Percentiles rank a stretch among this genome's conserved stretches.
Evolutionary conservation across 768 basidiomycete genomes (phyloP).

Genomic region (Termitomyces sp.): DNA sequence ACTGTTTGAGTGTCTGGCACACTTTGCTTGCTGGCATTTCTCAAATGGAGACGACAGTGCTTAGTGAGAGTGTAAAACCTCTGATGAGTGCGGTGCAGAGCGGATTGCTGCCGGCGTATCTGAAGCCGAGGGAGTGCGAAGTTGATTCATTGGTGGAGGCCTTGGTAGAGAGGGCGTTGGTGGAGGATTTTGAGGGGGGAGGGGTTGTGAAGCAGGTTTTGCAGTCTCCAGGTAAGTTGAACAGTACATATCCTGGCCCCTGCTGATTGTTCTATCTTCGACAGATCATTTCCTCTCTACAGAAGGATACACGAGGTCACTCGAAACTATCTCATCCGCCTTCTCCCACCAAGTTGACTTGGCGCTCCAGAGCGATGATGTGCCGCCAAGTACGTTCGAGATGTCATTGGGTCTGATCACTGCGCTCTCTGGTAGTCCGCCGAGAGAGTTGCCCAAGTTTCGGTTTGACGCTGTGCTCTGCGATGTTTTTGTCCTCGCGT

Average conservation of each 20-base stretch:
- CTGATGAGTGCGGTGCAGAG: constrained; percentile 41
- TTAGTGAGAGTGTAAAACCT: constrained; percentile 28
- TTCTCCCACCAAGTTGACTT: constrained; percentile 34
- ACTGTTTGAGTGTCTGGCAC: constrained; percentile 41
- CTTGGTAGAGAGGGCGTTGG: constrained; percentile 37
- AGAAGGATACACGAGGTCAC: constrained; percentile 29
- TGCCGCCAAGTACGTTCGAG: constrained; percentile 21
- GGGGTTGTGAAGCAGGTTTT: constrained; percentile 37
- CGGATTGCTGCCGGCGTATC: constrained; percentile 38
- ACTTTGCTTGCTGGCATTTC: constrained; percentile 29
- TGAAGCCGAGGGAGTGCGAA: constrained; percentile 40
- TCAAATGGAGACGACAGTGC: neutral
- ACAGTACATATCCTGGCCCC: too few relatives aligned
- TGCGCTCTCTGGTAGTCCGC: constrained; percentile 21
- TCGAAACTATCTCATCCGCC: constrained; percentile 29
- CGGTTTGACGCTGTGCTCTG: constrained; percentile 31
- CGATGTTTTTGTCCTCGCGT: constrained; percentile 45
- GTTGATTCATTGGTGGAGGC: constrained; percentile 42
- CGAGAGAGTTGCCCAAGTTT: constrained; percentile 12
- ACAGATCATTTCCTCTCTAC: constrained; percentile 34
- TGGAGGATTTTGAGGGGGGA: constrained; percentile 21
- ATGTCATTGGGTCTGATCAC: constrained; percentile 31
- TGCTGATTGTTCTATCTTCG: neutral
- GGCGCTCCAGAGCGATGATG: constrained; percentile 27
- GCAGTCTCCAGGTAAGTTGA: constrained; percentile 32